Base-by-base conservation (phyloP, 495 filamentous ascomycete species). In the Penicillium longicatenatum region DNA sequence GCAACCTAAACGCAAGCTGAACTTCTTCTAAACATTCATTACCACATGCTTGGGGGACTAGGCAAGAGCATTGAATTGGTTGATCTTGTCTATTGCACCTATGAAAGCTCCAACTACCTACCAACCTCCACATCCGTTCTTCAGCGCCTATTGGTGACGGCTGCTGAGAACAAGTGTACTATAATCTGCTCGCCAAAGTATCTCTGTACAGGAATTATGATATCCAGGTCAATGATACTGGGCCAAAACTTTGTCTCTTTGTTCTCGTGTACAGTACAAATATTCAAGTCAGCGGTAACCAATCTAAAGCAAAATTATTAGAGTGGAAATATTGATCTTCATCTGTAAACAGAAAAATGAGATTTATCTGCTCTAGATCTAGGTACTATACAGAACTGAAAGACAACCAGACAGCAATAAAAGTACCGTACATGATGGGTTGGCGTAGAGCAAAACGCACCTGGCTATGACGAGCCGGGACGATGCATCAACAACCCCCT, bases 21-120 rank as follows among this genome's bases (percentile, higher is more conserved):
- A 68, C 55, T 77, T 77, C 51, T 77, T 74, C 50, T 77, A 55
- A 64, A 33, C 9, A 22, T 8, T 12, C 0, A 7, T 54, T 1
- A 17, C 4, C 35, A 7, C 14, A 10, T 10, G 31, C 1, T 17
- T 11, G 12, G 33, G 17, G 6, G 19, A 31, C 8, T 49, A 17
- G 12, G 31, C 46, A 17, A 39, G 16, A 39, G 5, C 4, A 17
- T 17, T 17, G 14, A 17, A n/a, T 16, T 39, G 3, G 14, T 39
- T 2, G 31, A 10, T 35, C 31, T 35, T 35, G 3, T 35, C 12
- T 35, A 35, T 14, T 35, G 31, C 31, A 35, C 8, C 8, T 9
- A 14, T 35, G 31, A n/a, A n/a, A n/a, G n/a, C n/a, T n/a, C n/a
- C 37, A 39, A 39, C 16, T n/a, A 17, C 37, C 14, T 39, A 39